A percentile compares a stretch with the other conserved stretches of the same genome.
Evolutionary conservation across 257 asterid species (phyloP).

Genomic region (Fraxinus quadrangulata): DNA sequence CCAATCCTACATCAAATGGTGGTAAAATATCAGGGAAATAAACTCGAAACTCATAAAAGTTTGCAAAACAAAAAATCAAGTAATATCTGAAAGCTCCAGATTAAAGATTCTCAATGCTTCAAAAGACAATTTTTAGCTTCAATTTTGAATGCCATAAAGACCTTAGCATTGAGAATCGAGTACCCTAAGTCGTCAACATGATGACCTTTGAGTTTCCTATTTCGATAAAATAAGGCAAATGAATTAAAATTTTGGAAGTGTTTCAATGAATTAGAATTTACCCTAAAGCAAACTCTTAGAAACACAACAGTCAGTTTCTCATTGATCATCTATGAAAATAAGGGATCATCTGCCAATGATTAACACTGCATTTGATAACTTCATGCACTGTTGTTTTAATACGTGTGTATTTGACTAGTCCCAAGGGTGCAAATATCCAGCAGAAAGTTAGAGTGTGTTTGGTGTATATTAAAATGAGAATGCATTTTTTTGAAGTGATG

Average conservation of each 20-base stretch:
- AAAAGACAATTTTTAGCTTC: not conserved
- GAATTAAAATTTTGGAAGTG: not conserved
- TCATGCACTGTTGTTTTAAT: not conserved
- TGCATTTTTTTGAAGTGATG: too few relatives aligned
- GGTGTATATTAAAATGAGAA: too few relatives aligned
- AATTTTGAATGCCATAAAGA: not conserved
- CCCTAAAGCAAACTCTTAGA: not conserved
- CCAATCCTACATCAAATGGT: conserved; percentile 42
- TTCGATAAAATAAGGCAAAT: not conserved
- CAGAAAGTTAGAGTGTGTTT: not conserved
- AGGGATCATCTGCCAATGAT: not conserved
- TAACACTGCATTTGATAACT: not conserved
- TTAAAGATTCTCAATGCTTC: not conserved
- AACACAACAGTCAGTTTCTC: not conserved
- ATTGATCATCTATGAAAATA: too few relatives aligned
- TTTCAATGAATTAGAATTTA: not conserved
- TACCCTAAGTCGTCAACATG: not conserved
- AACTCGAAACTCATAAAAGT: not conserved
- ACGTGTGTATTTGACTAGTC: not conserved
- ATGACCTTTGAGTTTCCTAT: not conserved
- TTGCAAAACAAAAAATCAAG: not conserved
- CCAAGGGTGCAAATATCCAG: not conserved
- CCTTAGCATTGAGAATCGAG: not conserved
- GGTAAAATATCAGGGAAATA: not conserved
- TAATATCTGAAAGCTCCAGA: not conserved